Evolutionary conservation across 208 protist species (phyloP).

Genomic region (Crithidia fasciculata): DNA sequence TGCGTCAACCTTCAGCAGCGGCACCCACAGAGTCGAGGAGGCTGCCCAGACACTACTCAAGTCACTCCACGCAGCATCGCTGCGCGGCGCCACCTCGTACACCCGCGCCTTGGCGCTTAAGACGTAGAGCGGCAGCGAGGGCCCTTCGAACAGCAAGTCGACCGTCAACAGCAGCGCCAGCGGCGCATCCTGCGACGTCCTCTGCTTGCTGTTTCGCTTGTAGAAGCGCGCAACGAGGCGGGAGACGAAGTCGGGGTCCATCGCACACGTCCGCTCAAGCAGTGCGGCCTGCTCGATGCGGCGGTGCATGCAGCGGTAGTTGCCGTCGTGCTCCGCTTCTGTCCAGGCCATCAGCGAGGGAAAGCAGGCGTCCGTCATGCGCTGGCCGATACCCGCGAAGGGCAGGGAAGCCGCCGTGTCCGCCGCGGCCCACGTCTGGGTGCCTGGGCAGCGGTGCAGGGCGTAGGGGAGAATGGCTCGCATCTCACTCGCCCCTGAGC

Average conservation of each 20-base stretch:
- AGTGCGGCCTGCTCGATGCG: slow-evolving; percentile 55
- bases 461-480: slow-evolving; percentile 74
- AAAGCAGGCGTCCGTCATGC: slow-evolving; percentile 81
- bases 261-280: slow-evolving; percentile 44
- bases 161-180: slow-evolving; percentile 67
- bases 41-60: neutral
- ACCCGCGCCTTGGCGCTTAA: slow-evolving; percentile 75
- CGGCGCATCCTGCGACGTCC: neutral
- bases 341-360: slow-evolving; percentile 77
- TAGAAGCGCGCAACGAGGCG: slow-evolving; percentile 33
- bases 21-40: slow-evolving; percentile 31
- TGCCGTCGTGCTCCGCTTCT: slow-evolving; percentile 57
- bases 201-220: neutral
- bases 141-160: slow-evolving; percentile 77
- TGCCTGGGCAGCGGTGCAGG: slow-evolving; percentile 9
- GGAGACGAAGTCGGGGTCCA: slow-evolving; percentile 38
- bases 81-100: slow-evolving; percentile 36
- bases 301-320: slow-evolving; percentile 48
- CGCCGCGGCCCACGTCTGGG: slow-evolving; percentile 2
- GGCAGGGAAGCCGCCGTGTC: slow-evolving; percentile 25
- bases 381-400: slow-evolving; percentile 73
- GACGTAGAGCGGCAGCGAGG: slow-evolving; percentile 70
- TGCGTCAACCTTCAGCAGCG: slow-evolving; percentile 6
- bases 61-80: neutral
- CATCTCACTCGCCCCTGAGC: slow-evolving; percentile 64